These are phyloP conservation scores for Anisodus acutangulus DNA, from an alignment of 257 asterid species.

Conservation along the genomic window DNA sequence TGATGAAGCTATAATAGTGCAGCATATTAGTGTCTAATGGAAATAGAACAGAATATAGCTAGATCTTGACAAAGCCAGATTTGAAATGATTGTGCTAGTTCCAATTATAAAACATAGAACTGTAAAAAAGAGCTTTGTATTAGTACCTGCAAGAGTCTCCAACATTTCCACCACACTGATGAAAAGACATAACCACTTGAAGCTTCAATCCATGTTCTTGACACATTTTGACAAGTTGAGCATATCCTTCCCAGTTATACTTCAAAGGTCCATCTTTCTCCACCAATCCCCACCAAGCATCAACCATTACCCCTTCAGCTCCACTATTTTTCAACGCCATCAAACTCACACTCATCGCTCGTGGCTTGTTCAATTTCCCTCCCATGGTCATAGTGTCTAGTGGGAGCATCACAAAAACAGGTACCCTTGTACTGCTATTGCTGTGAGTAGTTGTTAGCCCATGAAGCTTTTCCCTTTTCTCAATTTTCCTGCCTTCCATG, in stretches of 20 bases:
- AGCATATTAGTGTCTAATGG: not conserved
- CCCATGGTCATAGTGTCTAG: constrained; percentile 70
- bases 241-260: constrained; percentile 91
- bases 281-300: constrained; percentile 91
- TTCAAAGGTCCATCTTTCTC: constrained; percentile 83
- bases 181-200: constrained; percentile 90
- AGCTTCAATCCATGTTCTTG: constrained; percentile 74
- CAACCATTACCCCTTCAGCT: constrained; percentile 90
- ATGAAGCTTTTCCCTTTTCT: constrained; percentile 59
- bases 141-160: constrained; percentile 88
- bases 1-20: not conserved
- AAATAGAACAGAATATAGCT: not conserved
- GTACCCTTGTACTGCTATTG: constrained; percentile 51
- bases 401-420: constrained; percentile 86
- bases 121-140: not conserved
- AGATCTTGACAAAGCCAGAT: not conserved
- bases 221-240: constrained; percentile 73
- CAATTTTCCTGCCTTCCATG: constrained; percentile 42
- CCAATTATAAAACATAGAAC: not conserved
- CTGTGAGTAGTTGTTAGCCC: constrained; percentile 43
- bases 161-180: constrained; percentile 91
- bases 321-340: constrained; percentile 84
- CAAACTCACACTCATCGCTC: constrained; percentile 75
- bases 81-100: not conserved
- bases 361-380: constrained; percentile 64